These are phyloP conservation scores for Sphaerulina musiva DNA, from an alignment of 2,329 filamentous ascomycete genomes.

Conservation along the genomic window DNA sequence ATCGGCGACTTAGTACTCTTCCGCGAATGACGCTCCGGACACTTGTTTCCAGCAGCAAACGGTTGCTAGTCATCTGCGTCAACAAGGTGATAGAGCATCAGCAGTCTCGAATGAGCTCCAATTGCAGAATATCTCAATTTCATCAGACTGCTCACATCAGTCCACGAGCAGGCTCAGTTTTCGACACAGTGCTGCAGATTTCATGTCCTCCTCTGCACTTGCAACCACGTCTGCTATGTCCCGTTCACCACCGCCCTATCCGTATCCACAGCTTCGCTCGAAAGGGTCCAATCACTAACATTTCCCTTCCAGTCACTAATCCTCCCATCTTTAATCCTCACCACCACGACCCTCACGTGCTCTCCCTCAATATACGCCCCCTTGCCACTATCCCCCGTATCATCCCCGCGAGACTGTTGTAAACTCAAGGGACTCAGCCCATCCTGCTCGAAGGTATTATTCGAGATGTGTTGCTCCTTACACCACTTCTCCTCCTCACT, in stretches of 20 bases:
- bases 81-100: neutral
- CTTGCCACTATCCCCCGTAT: slow-evolving; percentile 39
- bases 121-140: neutral
- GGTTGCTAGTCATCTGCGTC: neutral
- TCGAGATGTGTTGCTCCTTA: slow-evolving; percentile 74
- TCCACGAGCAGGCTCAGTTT: neutral
- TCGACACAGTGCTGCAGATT: neutral
- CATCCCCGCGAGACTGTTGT: slow-evolving; percentile 15
- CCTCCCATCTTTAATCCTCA: slow-evolving; percentile 74
- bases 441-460: slow-evolving; percentile 59
- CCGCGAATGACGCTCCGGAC: neutral
- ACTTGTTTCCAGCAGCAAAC: neutral
- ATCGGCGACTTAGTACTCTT: neutral
- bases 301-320: slow-evolving; percentile 95
- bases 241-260: slow-evolving; percentile 2
- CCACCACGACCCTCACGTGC: slow-evolving; percentile 80
- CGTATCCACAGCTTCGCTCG: neutral
- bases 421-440: slow-evolving; percentile 9
- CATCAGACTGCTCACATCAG: neutral
- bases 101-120: neutral
- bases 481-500: slow-evolving; percentile 81
- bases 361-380: slow-evolving; percentile 70
- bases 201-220: neutral
- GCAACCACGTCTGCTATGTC: neutral
- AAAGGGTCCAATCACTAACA: slow-evolving; percentile 65